These are phyloP conservation scores for Fusarium oxysporum DNA, from an alignment of 2,329 filamentous ascomycete species.

Conservation along the genomic window DNA sequence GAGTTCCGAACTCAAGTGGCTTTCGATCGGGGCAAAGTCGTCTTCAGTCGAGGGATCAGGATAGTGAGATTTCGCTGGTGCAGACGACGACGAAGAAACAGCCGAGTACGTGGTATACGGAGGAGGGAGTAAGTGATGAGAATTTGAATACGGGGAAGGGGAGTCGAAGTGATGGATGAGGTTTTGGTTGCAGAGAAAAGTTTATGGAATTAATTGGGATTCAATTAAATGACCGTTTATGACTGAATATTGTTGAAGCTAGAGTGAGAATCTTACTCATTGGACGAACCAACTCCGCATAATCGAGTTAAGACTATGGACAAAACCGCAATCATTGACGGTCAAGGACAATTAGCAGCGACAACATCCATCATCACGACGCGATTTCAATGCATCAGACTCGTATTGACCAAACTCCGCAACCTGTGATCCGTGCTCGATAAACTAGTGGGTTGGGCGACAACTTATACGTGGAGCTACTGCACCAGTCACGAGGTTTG, in stretches of 20 bases:
- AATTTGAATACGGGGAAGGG: background rate
- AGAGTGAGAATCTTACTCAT: background rate
- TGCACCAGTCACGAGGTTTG: background rate
- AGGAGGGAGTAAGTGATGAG: background rate
- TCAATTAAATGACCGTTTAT: too few relatives aligned
- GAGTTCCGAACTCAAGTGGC: conserved; percentile 9
- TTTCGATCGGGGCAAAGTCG: conserved; percentile 15
- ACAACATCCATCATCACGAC: background rate
- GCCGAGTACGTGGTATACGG: conserved; percentile 15
- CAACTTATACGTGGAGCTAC: background rate
- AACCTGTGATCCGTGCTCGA: background rate
- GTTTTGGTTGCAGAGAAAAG: background rate
- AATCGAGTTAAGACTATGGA: background rate
- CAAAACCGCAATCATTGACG: rapidly evolving
- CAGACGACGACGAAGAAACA: conserved; percentile 11
- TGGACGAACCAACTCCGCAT: rapidly evolving
- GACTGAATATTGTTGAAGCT: too few relatives aligned
- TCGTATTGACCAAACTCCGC: rapidly evolving
- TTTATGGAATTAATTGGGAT: background rate
- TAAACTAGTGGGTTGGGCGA: background rate
- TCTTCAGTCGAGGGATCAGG: conserved; percentile 14
- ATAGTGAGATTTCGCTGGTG: conserved; percentile 39
- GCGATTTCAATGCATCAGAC: too few relatives aligned
- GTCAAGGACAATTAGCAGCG: rapidly evolving
- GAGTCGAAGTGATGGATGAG: background rate